Evolutionary conservation across 768 basidiomycete genomes (phyloP), one percentile per base, ranked within the genome.

Genomic region (Artomyces pyxidatus): DNA sequence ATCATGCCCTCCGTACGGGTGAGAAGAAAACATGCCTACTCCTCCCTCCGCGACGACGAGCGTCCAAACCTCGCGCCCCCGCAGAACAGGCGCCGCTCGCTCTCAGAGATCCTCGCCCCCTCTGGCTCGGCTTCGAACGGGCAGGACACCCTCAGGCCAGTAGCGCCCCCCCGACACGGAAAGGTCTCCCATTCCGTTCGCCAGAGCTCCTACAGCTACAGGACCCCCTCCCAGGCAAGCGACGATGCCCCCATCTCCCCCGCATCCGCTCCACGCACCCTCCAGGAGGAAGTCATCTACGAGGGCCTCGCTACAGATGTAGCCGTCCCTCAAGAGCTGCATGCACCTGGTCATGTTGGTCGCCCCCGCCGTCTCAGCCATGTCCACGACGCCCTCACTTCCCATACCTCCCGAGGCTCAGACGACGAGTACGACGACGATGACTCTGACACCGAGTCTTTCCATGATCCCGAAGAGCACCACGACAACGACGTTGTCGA

Each of bases 401-500:
- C 40, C 6, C 40, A 14, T 14, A 23, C 19, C 22, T 19, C 17
- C 14, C 19, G 0, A 6, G 5, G 19, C 28, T 14, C 28, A 17
- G 14, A 35, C 32, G 32, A 17, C 39, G 17, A 26, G 14, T 23
- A 53, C 22, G 40, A 51, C 6, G 51, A 52, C 23, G 10, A 16
- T 4, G 51, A 53, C 27, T 55, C 51, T 19, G 53, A 57, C 42
- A 48, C 29, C 45, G 49, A 38, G 37, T 37, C 25, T 27, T 21
- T 57, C 19, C 51, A 53, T 47, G 52, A 56, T 23, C 49, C 62
- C 29, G 59, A 63, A 2, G 59, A 67, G 19, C 72, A 78, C 48
- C 83, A 90, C 59, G 77, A 83, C 51, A 85, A 90, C 58, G 83
- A 88, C 57, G 77, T 90, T 41, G 85, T 91, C 5, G 88, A 90